Base-by-base conservation (phyloP, 495 filamentous ascomycete species). In the Xylaria acuta region DNA sequence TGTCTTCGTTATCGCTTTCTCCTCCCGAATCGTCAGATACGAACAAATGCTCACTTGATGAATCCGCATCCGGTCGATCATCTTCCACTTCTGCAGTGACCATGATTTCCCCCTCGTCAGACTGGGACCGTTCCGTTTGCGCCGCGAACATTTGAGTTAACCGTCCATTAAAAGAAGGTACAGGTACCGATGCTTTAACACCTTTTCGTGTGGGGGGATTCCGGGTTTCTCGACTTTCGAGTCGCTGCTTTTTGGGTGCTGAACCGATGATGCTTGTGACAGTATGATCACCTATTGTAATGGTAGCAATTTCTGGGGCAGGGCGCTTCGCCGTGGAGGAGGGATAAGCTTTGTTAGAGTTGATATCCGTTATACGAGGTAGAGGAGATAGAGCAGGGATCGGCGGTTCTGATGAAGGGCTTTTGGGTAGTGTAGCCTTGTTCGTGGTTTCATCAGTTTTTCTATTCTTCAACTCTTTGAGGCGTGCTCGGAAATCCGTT, bases 241-340 rank as follows among this genome's bases (percentile, higher is more conserved):
- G 67, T 43, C 80, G 79, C 49, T 74, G 75, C 56, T 80, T 82
- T 73, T 88, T 88, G 2, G 79, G 70, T 27, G 81, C 75, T 14
- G 80, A 82, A 1, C 86, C 85, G 60, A 88, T 83, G 32, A 84
- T 75, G 45, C 80, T 85, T 0, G 82, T 94, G 27, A 94, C 90
- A 0, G 93, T 94, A 49, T 88, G 89, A 66, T 92, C 87, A 4
- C 94, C 95, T 67, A 98, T 92, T 0, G 94, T 97, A 40, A 98
- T 96, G 3, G 93, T 97, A 40, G 95, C 94, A 63, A 90, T 84
- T 77, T 94, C 92, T n/a, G 87, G 84, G 7, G 88, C 86, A 14
- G 84, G 79, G 41, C 93, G 88, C 74, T 89, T 90, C 1, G 89
- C 85, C 18, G 75, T 69, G 16, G 67, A 32, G 18, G 71, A 73